A percentile compares a stretch with the other conserved stretches of the same genome.
Evolutionary conservation across 768 basidiomycete species (phyloP).

Genomic region (Leucosporidium yakuticum): DNA sequence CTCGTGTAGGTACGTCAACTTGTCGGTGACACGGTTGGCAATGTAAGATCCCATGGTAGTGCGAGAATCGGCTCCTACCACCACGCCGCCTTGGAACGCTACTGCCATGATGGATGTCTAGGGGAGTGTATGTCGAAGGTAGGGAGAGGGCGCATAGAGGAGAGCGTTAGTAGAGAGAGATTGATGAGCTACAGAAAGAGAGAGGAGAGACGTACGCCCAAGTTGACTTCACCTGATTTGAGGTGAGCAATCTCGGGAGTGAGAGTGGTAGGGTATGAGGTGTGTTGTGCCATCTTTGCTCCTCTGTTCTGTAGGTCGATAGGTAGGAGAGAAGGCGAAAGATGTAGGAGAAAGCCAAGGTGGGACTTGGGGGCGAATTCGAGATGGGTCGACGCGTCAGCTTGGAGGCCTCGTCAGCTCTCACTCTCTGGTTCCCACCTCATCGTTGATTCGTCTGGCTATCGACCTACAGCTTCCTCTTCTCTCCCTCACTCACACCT

Average conservation of each 20-base stretch:
- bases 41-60: constrained; percentile 97
- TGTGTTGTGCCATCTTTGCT: neutral
- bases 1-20: constrained; percentile 77
- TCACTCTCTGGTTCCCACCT: no score
- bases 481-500: no score
- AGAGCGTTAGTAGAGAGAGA: neutral
- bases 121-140: neutral
- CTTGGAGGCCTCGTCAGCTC: no score
- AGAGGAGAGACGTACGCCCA: constrained; percentile 15
- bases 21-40: constrained; percentile 97
- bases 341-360: no score
- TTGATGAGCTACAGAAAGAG: neutral
- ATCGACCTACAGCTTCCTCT: no score
- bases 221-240: constrained; percentile 78
- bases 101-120: constrained; percentile 99
- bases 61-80: constrained; percentile 93
- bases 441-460: no score
- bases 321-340: no score
- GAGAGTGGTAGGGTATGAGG: neutral
- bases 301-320: neutral
- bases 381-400: no score
- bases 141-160: neutral
- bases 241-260: constrained; percentile 66
- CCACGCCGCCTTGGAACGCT: constrained; percentile 87
- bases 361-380: no score